Evolutionary conservation across 1,284 basidiomycete genomes (phyloP).

Genomic region (Ustilago hordei): DNA sequence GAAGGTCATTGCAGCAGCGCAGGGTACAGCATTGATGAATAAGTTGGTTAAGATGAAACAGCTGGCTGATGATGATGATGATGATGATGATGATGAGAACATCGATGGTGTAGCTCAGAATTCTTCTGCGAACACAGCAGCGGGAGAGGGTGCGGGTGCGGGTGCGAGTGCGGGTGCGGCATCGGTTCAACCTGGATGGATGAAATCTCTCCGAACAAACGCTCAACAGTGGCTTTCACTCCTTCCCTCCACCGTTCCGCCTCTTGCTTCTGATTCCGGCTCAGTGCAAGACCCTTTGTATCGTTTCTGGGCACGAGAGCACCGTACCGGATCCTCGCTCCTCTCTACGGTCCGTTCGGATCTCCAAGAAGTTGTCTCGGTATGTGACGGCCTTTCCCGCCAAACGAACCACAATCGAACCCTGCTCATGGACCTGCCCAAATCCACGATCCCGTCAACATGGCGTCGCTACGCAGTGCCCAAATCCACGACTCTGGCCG

Average conservation of each 20-base stretch:
- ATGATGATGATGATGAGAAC: conserved; percentile 26
- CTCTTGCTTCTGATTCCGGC: conserved; percentile 34
- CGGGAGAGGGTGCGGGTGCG: conserved; percentile 2
- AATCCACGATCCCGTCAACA: conserved; percentile 54
- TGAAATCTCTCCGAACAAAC: conserved; percentile 59
- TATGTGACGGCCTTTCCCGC: conserved; percentile 52
- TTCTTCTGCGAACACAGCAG: background rate
- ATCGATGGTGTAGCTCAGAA: background rate
- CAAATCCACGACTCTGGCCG: conserved; percentile 52
- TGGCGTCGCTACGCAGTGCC: conserved; percentile 61
- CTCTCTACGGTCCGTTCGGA: conserved; percentile 55
- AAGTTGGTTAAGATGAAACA: conserved; percentile 65
- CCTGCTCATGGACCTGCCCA: conserved; percentile 58
- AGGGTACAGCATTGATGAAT: conserved; percentile 55
- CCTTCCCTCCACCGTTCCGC: conserved; percentile 37
- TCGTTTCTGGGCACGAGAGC: conserved; percentile 68
- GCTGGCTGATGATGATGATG: conserved; percentile 62
- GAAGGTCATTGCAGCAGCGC: conserved; percentile 64
- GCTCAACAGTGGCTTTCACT: conserved; percentile 54
- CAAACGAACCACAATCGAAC: conserved; percentile 65
- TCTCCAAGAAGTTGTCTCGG: conserved; percentile 54
- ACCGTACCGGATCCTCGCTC: conserved; percentile 49
- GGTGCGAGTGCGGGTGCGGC: conserved; percentile 5
- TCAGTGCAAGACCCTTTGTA: conserved; percentile 61
- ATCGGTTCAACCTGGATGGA: conserved; percentile 61